Evolutionary conservation across 2,329 filamentous ascomycete genomes (phyloP), one percentile per base, ranked within the genome.

Genomic region (Ophiostoma novo-ulmi): DNA sequence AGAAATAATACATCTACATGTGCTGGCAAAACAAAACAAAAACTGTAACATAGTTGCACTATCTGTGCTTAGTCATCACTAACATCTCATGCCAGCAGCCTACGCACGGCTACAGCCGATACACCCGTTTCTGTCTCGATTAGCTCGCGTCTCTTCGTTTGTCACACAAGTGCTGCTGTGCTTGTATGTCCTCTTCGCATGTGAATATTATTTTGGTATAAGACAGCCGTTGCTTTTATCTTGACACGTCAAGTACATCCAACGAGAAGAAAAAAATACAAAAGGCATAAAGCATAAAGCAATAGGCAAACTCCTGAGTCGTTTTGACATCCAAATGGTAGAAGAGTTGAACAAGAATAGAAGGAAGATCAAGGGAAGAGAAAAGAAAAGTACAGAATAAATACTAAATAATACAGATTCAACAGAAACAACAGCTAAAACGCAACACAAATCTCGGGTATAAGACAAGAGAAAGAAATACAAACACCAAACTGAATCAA

Each of bases 361-460:
- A 52, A 67, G 52, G 41, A 66, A 58, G 14, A 38, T n/a, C 31
- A 48, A 61, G 11, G n/a, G 20, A 67, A 38, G 31, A 26, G 55
- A n/a, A 70, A 58, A 38, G 10, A 52, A 36, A 5, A 44, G 3
- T 38, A 22, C 67, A 39, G 31, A 31, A 67, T 61, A 36, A 31
- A 63, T 20, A 22, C 63, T 17, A 58, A 4, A 58, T 11, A 13
- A 67, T 69, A 36, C n/a, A 48, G 39, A 66, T 41, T 74, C 75
- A 74, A 20, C 13, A 48, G 4, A 39, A 55, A 26, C 71, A 71
- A 76, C 73, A 76, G 44, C 14, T 68, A 70, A 68, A 70, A 75
- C 72, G 31, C 58, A 64, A 31, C 26, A 75, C 77, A 77, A 76
- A 74, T 75, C 74, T 77, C 75, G 76, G 76, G 74, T 74, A 73